These are phyloP conservation scores for Yamadazyma diospyri DNA, from an alignment of 1,139 yeast genomes.

Conservation along the genomic window DNA sequence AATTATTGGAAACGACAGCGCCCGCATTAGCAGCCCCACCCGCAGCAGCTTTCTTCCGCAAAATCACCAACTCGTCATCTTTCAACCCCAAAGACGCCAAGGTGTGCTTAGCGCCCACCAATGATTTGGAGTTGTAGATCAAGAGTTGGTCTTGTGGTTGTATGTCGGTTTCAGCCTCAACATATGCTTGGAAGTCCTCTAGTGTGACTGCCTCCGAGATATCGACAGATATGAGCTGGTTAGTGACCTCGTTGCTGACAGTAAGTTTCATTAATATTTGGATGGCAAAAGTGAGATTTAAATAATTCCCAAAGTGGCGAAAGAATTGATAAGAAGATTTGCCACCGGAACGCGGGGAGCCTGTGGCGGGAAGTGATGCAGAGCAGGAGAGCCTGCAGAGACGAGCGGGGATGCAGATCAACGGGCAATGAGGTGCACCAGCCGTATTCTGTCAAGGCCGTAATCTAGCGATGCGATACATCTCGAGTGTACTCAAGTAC, in stretches of 20 bases:
- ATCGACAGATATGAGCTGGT: conserved; percentile 43
- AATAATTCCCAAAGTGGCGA: conserved; percentile 1
- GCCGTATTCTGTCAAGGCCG: no score
- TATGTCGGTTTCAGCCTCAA: conserved; percentile 70
- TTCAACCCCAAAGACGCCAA: conserved; percentile 45
- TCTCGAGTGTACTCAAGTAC: no score
- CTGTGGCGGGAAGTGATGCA: not conserved
- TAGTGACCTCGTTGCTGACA: conserved; percentile 29
- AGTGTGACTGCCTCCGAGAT: conserved; percentile 62
- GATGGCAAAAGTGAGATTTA: conserved; percentile 3
- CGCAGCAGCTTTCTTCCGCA: conserved; percentile 11
- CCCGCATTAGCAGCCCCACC: not conserved
- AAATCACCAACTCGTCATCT: conserved; percentile 58
- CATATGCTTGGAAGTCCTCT: conserved; percentile 68
- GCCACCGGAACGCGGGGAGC: not conserved
- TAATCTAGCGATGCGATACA: no score
- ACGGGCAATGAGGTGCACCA: no score
- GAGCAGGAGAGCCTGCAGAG: no score
- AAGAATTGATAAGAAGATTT: not conserved
- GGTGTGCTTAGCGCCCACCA: conserved; percentile 30
- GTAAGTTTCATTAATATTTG: conserved; percentile 33
- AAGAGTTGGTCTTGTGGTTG: conserved; percentile 46
- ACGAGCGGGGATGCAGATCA: no score
- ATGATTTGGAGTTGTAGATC: conserved; percentile 40
- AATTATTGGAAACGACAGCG: not conserved